Evolutionary conservation across 495 filamentous ascomycete genomes (phyloP), one percentile per base, ranked within the genome.

Genomic region (Penicillium crystallinum): DNA sequence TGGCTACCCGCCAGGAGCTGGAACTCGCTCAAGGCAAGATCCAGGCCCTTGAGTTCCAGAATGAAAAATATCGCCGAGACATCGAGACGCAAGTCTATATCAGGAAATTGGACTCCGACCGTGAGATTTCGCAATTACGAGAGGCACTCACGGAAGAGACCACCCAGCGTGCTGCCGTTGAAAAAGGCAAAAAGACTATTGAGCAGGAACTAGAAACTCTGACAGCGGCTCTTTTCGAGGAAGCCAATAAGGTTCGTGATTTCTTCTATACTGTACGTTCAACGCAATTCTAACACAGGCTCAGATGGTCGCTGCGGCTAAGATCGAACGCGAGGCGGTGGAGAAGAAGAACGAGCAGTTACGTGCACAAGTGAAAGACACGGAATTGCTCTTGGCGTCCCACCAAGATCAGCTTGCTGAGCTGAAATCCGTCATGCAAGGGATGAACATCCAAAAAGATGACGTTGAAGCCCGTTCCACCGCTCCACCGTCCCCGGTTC

Each of bases 331-430:
- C 18, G 90, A 95, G 59, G 76, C 76, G 31, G 79, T 89, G 33
- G 84, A 89, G 56, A 81, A 85, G 49, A 87, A 84, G 62, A 92
- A 88, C 53, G 86, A 90, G 50, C 89, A 91, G 66, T 73, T 95
- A 19, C 83, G 82, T 56, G 76, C 80, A 17, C 87, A 93, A 66
- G 72, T 95, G 40, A 83, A 81, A 55, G 90, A 97, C 64, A 90
- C 86, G 2, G 93, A 97, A 68, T 70, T 77, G n/a, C 80, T 98
- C 23, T 78, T 97, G 35, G 80, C 82, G 35, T 93, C 88, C 7
- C 91, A 96, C 52, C 92, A 96, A 63, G 90, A 97, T 62, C 93
- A 98, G 68, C 78, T 98, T 9, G 80, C 85, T 7, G 88, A 97
- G 68, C 78, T 98, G 35, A 97, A 97, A 66, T 76, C 78, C 6